Evolutionary conservation across 495 filamentous ascomycete genomes (phyloP).

Genomic region (Talaromyces ruber): DNA sequence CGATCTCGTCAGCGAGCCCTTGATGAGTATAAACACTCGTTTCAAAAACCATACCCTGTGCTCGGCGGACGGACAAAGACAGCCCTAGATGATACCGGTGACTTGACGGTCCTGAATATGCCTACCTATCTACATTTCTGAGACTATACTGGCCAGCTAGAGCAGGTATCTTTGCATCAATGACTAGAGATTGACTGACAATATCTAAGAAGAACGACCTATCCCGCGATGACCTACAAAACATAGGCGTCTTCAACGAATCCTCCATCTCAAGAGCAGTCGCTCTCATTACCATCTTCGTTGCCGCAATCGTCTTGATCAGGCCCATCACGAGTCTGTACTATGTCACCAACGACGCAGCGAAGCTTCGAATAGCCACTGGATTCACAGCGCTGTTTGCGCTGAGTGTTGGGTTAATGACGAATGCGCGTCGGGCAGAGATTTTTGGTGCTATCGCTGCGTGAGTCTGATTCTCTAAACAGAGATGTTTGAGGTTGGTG

Average conservation of each 20-base stretch:
- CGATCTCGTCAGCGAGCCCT: too few species aligned
- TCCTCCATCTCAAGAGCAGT: not conserved
- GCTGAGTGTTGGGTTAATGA: not conserved
- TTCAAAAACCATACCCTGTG: too few species aligned
- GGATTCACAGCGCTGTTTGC: not conserved
- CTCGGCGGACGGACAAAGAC: too few species aligned
- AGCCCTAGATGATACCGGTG: too few species aligned
- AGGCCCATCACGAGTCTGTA: not conserved
- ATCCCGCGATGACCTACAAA: not conserved
- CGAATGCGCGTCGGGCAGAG: not conserved
- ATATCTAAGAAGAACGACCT: not conserved
- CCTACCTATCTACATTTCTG: not conserved
- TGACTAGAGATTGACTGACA: not conserved
- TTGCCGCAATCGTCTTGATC: not conserved
- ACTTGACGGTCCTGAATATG: not conserved
- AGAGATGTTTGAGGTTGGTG: not conserved
- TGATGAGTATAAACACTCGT: too few species aligned
- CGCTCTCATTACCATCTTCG: not conserved
- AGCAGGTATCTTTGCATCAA: not conserved
- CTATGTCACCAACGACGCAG: not conserved
- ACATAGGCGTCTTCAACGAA: not conserved
- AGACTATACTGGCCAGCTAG: not conserved
- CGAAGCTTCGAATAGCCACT: not conserved
- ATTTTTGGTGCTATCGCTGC: not conserved
- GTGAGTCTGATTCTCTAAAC: not conserved